Evolutionary conservation across 2,329 filamentous ascomycete species (phyloP), one percentile per base, ranked within the genome.

Genomic region (Cladobotryum protrusum): DNA sequence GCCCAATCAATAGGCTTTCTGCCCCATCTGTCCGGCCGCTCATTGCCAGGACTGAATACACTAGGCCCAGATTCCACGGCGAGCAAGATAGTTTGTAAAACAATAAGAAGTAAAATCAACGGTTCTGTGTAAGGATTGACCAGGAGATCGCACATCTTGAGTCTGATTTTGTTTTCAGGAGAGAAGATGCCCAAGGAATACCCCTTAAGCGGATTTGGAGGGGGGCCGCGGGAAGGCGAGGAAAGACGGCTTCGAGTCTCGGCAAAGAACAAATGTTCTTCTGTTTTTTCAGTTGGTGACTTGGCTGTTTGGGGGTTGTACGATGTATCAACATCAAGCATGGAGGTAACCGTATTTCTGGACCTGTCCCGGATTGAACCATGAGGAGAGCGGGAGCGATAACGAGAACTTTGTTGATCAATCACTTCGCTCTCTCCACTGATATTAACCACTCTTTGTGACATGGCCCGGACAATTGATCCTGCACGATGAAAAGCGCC

Each of bases 381-480:
- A 52, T 77, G 74, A 24, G 79, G 72, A 59, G 72, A 83, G 58
- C 65, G 80, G 66, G 71, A 85, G 65, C 72, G 84, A 73, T 73
- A 72, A 43, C 81, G 76, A 39, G 81, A 77, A 19, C 83, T 76
- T 46, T 81, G 83, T 54, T 86, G 83, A 64, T 96, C 89, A 14
- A 91, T 76, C 17, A 88, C 72, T 59, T 96, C 89, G 4, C 85
- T 86, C 61, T 97, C 93, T 63, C 95, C 95, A 69, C 90, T 96
- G 60, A 99, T 81, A 63, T 97, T 97, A 62, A 99, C 93, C 49
- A 99, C 91, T 73, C 93, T 89, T 71, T 96, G 91, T 32, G 95
- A 97, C 83, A 99, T 95, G 54, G 82, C 82, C 56, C 86, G 81
- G 68, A 91, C 81, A 59, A 90, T 88, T 8, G 86, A 88, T 41